Conservation (phyloP, 192 early-diverging fungal genomes). For the Dimargaris xerosporica region DNA sequence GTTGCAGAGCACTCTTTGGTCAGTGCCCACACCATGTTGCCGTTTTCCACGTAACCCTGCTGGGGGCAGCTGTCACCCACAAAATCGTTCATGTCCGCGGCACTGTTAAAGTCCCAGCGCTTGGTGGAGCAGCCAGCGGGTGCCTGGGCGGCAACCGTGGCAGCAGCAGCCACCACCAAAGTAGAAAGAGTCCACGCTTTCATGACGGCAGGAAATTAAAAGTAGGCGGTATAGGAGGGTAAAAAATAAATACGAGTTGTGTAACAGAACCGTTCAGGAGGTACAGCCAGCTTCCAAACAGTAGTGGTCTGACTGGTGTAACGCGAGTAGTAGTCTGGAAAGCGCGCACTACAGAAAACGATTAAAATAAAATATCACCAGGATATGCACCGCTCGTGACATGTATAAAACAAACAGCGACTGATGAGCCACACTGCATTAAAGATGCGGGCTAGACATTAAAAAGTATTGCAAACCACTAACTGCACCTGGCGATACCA, state of each 20-base stretch:
- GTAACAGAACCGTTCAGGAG: neutral
- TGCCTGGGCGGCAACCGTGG: neutral
- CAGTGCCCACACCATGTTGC: constrained; percentile 10
- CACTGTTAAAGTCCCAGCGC: constrained; percentile 9
- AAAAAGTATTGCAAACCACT: too few species aligned
- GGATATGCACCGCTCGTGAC: neutral
- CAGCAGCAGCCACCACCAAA: constrained; percentile 6
- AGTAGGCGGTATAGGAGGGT: neutral
- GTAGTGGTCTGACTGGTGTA: neutral
- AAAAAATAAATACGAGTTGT: neutral
- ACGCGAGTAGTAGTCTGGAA: neutral
- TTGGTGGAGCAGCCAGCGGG: neutral
- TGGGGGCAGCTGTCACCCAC: neutral
- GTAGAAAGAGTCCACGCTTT: neutral
- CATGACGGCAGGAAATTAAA: neutral
- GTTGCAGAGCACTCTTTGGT: constrained; percentile 6
- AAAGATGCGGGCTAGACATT: too few species aligned
- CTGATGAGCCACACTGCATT: too few species aligned
- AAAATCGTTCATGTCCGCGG: constrained; percentile 1
- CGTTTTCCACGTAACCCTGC: constrained; percentile 10
- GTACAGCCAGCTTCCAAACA: neutral
- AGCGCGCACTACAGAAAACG: neutral
- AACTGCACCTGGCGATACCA: too few species aligned
- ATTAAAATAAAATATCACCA: neutral
- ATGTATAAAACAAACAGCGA: too few species aligned